These are phyloP conservation scores for Hordeum vulgare DNA, from an alignment of 176 grass and related monocot species.

Conservation along the genomic window MorexV3_pseudomolecules_assembly NC_058518.1:27508977-27509476, in stretches of 20 bases:
- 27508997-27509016: not conserved
- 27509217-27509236: slow-evolving; percentile 42
- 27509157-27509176: slow-evolving; percentile 60
- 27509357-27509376: slow-evolving; percentile 27
- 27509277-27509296: not conserved
- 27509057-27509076: slow-evolving; percentile 7
- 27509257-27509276: not conserved
- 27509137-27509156: slow-evolving; percentile 44
- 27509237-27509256: not conserved
- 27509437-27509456: slow-evolving; percentile 32
- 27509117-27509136: slow-evolving; percentile 45
- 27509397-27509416: slow-evolving; percentile 28
- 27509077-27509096: slow-evolving; percentile 60
- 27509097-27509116: slow-evolving; percentile 56
- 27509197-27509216: slow-evolving; percentile 57
- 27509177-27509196: slow-evolving; percentile 89
- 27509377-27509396: slow-evolving; percentile 30
- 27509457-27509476: slow-evolving; percentile 28
- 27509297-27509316: not conserved
- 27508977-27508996: slow-evolving; percentile 62
- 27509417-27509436: slow-evolving; percentile 42
- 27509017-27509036: not conserved
- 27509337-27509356: slow-evolving; percentile 38
- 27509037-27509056: not conserved
- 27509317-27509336: slow-evolving; percentile 9